These are phyloP conservation scores for Russula emetica DNA, from an alignment of 768 basidiomycete species.

Conservation along the genomic window DNA sequence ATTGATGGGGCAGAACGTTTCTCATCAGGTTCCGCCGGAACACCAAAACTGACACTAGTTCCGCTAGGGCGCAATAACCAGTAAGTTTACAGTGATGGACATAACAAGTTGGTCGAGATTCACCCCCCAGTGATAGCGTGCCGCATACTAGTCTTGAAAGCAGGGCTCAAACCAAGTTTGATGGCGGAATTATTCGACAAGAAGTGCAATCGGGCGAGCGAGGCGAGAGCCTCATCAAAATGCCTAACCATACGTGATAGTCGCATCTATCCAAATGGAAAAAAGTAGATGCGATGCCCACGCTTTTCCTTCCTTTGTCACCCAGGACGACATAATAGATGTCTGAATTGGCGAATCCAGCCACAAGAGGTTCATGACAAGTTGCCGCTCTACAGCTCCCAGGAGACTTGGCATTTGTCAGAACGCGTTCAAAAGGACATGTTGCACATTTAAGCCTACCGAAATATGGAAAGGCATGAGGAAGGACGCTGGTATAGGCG, in stretches of 20 bases:
- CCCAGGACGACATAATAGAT: constrained; percentile 73
- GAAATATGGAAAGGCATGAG: constrained; percentile 85
- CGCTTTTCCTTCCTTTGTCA: constrained; percentile 69
- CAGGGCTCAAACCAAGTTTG: constrained; percentile 66
- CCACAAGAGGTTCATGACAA: constrained; percentile 88
- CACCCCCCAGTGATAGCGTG: constrained; percentile 88
- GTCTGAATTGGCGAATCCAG: constrained; percentile 66
- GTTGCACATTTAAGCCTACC: constrained; percentile 43
- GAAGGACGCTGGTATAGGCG: constrained; percentile 83
- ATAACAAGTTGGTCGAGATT: constrained; percentile 28
- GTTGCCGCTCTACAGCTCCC: constrained; percentile 72
- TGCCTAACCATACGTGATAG: constrained; percentile 42
- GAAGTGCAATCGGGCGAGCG: constrained; percentile 66
- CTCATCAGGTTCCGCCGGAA: constrained; percentile 62
- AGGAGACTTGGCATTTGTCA: constrained; percentile 50
- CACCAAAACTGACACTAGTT: constrained; percentile 77
- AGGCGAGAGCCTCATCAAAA: constrained; percentile 64
- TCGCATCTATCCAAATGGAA: constrained; percentile 13
- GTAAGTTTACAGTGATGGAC: constrained; percentile 6
- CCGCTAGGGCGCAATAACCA: constrained; percentile 44
- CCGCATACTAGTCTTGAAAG: constrained; percentile 75
- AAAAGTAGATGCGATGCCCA: constrained; percentile 32
- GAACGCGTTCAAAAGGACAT: not conserved
- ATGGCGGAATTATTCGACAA: constrained; percentile 48
- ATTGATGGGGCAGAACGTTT: constrained; percentile 51